Base-by-base conservation (phyloP, 257 asterid genomes). In the Ocimum tenuiflorum region DNA sequence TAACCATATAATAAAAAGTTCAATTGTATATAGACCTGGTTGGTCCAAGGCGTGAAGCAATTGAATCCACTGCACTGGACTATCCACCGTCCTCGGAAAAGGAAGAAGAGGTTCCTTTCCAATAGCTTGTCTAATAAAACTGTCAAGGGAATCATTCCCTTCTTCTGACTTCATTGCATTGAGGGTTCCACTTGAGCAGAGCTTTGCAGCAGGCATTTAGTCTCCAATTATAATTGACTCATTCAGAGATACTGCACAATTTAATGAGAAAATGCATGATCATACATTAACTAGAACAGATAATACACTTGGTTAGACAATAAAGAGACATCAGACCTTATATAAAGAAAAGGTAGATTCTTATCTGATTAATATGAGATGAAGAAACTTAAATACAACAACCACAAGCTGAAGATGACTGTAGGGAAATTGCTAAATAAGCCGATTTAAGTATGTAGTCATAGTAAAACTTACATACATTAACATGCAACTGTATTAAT, bases 41-140 rank as follows among this genome's bases (percentile, higher is more conserved):
- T 83, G 95, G 62, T 94, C 97, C 58, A 86, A 82, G 63, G 86
- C 84, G 65, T 86, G 74, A 80, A 94, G 87, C 66, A 88, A 75
- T 78, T 94, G 96, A 81, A 84, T 64, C 97, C 89, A 90, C 76
- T 83, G 97, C 56, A 86, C 89, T 18, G 95, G 85, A 53, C 69
- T 82, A 55, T 86, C 97, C 65, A 78, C 88, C 17, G 88, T 58
- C 84, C 86, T 87, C 46, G 97, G 75, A 70, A 77, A 83, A 54
- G 96, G 87, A 69, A 85, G 78, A 70, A 79, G 70, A 72, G 94
- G 87, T 61, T 83, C 99, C 81, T 78, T 83, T 51, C 86, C 97
- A 15, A 77, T 69, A 50, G 86, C 80, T 79, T 85, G 97, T 54
- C 86, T 78, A 69, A 85, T 70, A 65, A 78, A 70, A 66, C 88